phyloP scores from a whole-genome alignment of 192 early-diverging fungal genomes.

The Powellomyces hirtus region DNA sequence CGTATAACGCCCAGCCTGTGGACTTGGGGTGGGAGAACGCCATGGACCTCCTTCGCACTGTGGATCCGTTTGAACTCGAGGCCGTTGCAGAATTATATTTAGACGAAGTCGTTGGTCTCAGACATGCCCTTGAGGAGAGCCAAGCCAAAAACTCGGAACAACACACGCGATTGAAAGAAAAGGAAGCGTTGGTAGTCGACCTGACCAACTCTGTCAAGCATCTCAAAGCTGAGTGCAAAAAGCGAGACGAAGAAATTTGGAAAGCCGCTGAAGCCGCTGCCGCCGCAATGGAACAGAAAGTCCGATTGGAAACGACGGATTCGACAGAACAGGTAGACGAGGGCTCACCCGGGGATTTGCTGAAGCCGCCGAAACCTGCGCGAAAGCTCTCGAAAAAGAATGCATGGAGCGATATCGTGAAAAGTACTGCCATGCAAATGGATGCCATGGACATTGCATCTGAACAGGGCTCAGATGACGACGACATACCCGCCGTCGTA shows the following conservation, averaged over 20 bases:
- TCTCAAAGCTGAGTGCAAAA: background rate
- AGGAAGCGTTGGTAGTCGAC: background rate
- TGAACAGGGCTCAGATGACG: background rate
- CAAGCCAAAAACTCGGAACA: constrained; percentile 27
- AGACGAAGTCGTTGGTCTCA: constrained; percentile 38
- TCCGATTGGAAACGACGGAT: background rate
- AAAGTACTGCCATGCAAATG: background rate
- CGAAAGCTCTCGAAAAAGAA: background rate
- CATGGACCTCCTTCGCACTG: constrained; percentile 37
- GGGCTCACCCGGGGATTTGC: too few species aligned
- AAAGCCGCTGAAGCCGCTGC: background rate
- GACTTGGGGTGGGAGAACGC: constrained; percentile 52
- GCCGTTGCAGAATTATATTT: constrained; percentile 34
- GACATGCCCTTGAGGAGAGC: constrained; percentile 19
- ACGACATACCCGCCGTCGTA: background rate
- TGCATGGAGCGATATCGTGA: background rate
- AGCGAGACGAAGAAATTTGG: background rate
- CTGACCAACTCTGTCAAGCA: background rate
- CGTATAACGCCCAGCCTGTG: constrained; percentile 8
- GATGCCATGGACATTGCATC: background rate
- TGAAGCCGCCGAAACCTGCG: background rate
- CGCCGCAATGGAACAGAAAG: background rate
- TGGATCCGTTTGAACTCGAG: constrained; percentile 44
- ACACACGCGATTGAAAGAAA: constrained; percentile 28
- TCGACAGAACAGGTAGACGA: background rate